A percentile compares a stretch with the other conserved stretches of the same genome.
These are phyloP conservation scores for Tuctoria greenei DNA, from an alignment of 176 grass and related monocot species.

Conservation along the genomic window DNA sequence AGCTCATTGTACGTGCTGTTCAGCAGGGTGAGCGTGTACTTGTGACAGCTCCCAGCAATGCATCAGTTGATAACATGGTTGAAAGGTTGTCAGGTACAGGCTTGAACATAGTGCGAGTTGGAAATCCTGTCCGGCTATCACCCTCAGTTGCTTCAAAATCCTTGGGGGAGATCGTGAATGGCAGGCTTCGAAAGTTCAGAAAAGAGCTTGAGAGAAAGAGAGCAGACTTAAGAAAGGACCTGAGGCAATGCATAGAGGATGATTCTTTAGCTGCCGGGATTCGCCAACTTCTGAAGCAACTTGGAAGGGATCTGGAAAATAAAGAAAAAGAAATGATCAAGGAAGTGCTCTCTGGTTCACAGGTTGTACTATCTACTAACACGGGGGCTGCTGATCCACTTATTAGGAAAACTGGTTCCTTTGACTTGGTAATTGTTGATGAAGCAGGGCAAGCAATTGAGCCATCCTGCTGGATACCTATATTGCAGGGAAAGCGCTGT, in stretches of 20 bases:
- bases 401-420: constrained; percentile 64
- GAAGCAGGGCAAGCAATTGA: constrained; percentile 91
- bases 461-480: constrained; percentile 91
- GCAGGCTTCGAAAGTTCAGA: constrained; percentile 66
- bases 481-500: constrained; percentile 87
- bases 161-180: constrained; percentile 71
- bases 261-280: constrained; percentile 93
- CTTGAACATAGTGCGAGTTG: constrained; percentile 86
- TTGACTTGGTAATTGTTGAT: constrained; percentile 92
- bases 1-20: constrained; percentile 70
- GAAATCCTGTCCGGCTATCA: constrained; percentile 88
- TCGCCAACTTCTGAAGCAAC: constrained; percentile 88
- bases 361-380: constrained; percentile 85
- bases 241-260: constrained; percentile 82
- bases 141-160: constrained; percentile 76
- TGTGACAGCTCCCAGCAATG: constrained; percentile 84
- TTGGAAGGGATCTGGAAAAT: constrained; percentile 78
- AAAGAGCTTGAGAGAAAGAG: constrained; percentile 93
- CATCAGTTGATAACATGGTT: constrained; percentile 86
- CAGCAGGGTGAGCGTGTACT: constrained; percentile 86
- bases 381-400: constrained; percentile 78
- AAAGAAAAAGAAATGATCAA: constrained; percentile 90
- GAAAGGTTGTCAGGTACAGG: constrained; percentile 61
- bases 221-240: constrained; percentile 86
- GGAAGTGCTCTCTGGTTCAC: constrained; percentile 70